Base-by-base conservation (phyloP, 805 yeast species). In the Candida lessepsii region DNA sequence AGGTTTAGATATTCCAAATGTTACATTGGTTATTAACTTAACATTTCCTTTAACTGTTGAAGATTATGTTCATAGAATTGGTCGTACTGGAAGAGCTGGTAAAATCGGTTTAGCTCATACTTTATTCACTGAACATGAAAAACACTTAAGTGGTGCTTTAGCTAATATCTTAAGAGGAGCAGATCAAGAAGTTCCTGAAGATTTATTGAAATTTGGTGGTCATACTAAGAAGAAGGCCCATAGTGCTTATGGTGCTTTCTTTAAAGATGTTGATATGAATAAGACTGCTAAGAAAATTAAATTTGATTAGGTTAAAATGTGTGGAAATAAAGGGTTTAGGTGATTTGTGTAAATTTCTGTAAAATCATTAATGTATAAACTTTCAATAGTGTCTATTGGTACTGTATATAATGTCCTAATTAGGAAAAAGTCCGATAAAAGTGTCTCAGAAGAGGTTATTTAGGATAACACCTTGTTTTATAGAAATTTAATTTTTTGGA, bases 61-160 rank as follows among this genome's bases (percentile, higher is more conserved):
- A 65, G 97, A 91, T 66, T 91, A 91, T 57, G 97, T 91, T 26
- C 98, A 91, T 63, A 80, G 98, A 67, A 91, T 91, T 52, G 98
- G 98, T 47, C 85, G 98, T 74, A 91, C 98, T 7, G 98, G 97
- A 46, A 82, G 98, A 69, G 99, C 98, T 11, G 98, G 98, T 29
- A 86, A 84, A 64, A 75, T 89, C 1, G 99, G 99, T 58, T 79
- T 81, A 48, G 96, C 99, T 11, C 95, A 90, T 60, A 91, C 99
- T 2, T 72, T 93, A 33, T 93, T 93, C 71, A 93, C 99, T 6
- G 97, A 90, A 50, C 93, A 89, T 57, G 98, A 93, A 62, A 93
- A 93, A 63, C 98, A 91, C 63, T 75, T 93, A 38, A 84, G 96
- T 44, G 98, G 99, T 48, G 97, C 95, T 2, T 71, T 93, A 51